A percentile compares a stretch with the other conserved stretches of the same genome.
Conservation (phyloP, 331 rosid genomes). For the Telfairia occidentalis region DNA sequence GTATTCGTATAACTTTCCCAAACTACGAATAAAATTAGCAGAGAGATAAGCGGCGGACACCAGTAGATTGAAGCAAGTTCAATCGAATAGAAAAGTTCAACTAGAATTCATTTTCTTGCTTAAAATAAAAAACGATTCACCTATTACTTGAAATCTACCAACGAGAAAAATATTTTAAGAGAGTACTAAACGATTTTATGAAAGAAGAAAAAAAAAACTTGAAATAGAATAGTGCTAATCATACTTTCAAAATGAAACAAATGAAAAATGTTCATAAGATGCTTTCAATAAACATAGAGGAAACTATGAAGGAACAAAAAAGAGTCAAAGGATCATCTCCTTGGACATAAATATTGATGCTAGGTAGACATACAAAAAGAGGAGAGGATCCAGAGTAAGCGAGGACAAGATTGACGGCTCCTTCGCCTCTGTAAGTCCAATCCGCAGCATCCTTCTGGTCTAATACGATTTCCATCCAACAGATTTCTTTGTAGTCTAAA, state of each 20-base stretch:
- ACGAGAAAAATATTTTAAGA: neutral
- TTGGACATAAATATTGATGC: neutral
- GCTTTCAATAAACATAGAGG: neutral
- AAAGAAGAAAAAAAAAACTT: neutral
- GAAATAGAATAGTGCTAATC: neutral
- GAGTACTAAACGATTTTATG: neutral
- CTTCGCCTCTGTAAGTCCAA: conserved; percentile 88
- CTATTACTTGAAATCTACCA: neutral
- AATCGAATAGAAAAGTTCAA: neutral
- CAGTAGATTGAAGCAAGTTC: neutral
- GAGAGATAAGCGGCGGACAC: neutral
- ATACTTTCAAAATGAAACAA: neutral
- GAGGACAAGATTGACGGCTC: conserved; percentile 77
- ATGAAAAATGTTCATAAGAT: neutral
- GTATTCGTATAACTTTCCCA: conserved; percentile 66
- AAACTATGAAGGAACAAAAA: neutral
- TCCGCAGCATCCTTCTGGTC: conserved; percentile 36
- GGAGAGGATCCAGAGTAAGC: conserved; percentile 61
- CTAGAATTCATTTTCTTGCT: neutral
- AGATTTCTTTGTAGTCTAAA: neutral
- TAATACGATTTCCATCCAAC: conserved; percentile 38
- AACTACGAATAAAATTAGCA: conserved; percentile 27
- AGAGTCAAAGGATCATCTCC: neutral
- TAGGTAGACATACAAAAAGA: conserved; percentile 30
- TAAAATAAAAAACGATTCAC: neutral